Evolutionary conservation across 495 filamentous ascomycete genomes (phyloP), one percentile per base, ranked within the genome.

Genomic region (Hypoxylon fuscum): DNA sequence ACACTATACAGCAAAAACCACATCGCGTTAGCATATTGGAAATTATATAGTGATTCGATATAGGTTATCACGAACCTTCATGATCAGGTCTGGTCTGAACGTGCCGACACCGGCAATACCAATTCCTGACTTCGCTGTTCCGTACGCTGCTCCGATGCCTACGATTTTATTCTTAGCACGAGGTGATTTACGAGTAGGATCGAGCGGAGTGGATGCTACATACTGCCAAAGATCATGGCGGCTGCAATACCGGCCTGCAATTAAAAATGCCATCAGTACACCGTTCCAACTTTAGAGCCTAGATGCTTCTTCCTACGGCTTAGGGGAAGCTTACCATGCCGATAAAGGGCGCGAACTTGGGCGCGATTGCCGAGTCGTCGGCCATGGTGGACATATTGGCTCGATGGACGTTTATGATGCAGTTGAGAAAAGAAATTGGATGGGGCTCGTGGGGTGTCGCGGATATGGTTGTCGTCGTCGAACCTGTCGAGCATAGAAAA

Each of bases 171-270:
- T 68, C 42, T 71, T 63, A 68, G 56, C n/a, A 67, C 37, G 34
- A 43, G 25, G n/a, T 55, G 27, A 15, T 7, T 48, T 12, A 52
- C 32, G n/a, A 46, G 34, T 10, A 25, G 23, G 44, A 42, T 51
- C 45, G 53, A 22, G 20, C 38, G 67, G 46, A 51, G 41, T 56
- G 50, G 55, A 55, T 59, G 51, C 55, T 51, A 40, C 90, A 62
- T 89, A 96, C 93, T 89, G 78, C 93, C 93, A 72, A 97, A 96
- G 80, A 92, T 90, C 87, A 98, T 96, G 69, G 95, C 95, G 70
- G 88, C 86, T 27, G 91, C 92, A 73, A 98, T 95, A 66, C 92
- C 91, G 73, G 79, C 90, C 91, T 96, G 72, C 22, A 46, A 41
- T 34, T 32, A 42, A 46, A 56, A 68, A 25, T 53, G 31, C 14